Base-by-base conservation (phyloP, 192 early-diverging fungal genomes). In the Mortierella alpina region DNA sequence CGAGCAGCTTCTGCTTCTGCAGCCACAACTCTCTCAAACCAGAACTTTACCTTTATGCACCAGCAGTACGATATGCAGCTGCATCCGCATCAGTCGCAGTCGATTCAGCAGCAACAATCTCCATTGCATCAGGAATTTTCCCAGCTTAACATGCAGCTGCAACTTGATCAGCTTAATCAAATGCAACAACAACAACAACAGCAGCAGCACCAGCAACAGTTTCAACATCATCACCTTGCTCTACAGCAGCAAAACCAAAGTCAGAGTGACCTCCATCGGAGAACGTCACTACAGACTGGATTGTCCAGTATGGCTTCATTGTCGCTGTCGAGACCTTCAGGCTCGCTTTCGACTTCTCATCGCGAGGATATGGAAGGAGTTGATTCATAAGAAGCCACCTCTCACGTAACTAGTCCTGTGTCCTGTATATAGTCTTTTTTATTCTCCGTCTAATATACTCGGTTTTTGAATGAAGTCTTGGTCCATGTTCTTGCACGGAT, bases 81-180 rank as follows among this genome's bases (percentile, higher is more conserved):
- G 53, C 45, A 54, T 48, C 50, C 7, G 39, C 58, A 59, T 9
- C 58, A 10, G 15, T 41, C 39, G 12, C 58, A 59, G 40, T n/a
- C 41, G 31, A 58, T 41, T 5, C 57, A 63, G 51, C 61, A 73
- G 9, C 53, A 73, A 41, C 44, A 56, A 22, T 51, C 42, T 2
- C 71, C 57, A 17, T 58, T 65, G 31, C 71, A 72, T 6, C 71
- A 73, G 23, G 54, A 73, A 41, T 39, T 73, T 22, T 55, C 47
- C 2, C 66, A 22, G 7, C 48, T 68, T 23, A 63, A 59, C 2
- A 50, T 73, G 57, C 73, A 75, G 11, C 73, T 68, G 18, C 72
- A 74, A 18, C 6, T 31, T 13, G 23, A 39, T 22, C 63, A 49
- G 6, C 4, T 47, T 12, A 18, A 46, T 31, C 63, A 64, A 31